Conservation (phyloP, 2,329 filamentous ascomycete species). For the Cercospora brassicicola region DNA sequence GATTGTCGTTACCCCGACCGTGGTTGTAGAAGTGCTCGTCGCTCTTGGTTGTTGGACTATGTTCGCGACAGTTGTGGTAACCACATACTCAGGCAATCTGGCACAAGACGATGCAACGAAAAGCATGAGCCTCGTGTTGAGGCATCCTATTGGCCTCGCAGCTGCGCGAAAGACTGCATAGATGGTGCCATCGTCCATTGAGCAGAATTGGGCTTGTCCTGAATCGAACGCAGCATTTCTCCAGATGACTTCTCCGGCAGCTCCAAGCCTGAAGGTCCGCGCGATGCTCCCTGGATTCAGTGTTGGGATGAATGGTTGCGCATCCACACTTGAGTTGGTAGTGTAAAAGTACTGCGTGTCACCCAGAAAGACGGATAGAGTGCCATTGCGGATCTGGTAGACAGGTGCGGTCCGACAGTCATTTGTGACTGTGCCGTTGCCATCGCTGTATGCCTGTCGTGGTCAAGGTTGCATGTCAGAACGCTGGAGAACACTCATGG, state of each 20-base stretch:
- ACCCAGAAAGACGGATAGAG: neutral
- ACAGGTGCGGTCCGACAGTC: slow-evolving; percentile 10
- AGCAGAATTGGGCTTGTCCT: slow-evolving; percentile 15
- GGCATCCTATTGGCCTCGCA: slow-evolving; percentile 4
- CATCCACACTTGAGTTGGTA: slow-evolving; percentile 2
- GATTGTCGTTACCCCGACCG: neutral
- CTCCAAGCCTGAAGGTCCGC: slow-evolving; percentile 5
- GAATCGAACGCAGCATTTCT: slow-evolving; percentile 8
- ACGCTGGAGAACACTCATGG: neutral
- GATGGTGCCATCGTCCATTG: slow-evolving; percentile 5
- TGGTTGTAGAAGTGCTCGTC: slow-evolving; percentile 4
- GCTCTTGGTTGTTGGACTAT: neutral
- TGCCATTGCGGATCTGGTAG: slow-evolving; percentile 13
- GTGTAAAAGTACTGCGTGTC: slow-evolving; percentile 10
- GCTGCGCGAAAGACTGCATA: slow-evolving; percentile 13
- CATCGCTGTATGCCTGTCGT: slow-evolving; percentile 23
- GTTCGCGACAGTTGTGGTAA: neutral
- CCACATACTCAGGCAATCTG: neutral
- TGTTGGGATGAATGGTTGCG: slow-evolving; percentile 6
- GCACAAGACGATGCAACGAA: slow-evolving; percentile 14
- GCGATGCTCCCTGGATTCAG: neutral
- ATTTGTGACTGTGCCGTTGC: slow-evolving; percentile 30
- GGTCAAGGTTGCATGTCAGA: neutral
- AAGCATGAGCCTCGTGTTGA: neutral
- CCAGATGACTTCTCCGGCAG: slow-evolving; percentile 7